Conservation (phyloP, 257 asterid species). For the Voacanga thouarsii region DNA sequence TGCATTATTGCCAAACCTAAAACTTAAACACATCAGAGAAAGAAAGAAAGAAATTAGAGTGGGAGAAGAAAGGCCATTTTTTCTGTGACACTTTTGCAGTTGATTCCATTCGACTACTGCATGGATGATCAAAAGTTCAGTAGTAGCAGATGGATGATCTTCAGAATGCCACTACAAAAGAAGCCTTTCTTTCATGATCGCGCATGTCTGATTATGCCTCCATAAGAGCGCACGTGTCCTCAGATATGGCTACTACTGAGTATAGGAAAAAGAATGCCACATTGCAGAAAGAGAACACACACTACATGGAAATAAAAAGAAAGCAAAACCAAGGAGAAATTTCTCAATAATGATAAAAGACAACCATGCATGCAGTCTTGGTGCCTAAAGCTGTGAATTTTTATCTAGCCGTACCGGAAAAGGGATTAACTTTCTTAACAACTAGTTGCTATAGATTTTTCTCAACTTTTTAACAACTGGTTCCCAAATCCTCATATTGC, state of each 20-base stretch:
- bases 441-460: no score
- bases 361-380: no score
- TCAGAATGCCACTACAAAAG: neutral
- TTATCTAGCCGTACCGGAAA: no score
- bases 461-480: no score
- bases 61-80: neutral
- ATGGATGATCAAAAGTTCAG: neutral
- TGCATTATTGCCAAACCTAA: neutral
- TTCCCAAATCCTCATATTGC: no score
- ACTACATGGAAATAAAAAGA: no score
- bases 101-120: conserved; percentile 4
- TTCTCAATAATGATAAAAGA: no score
- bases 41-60: neutral
- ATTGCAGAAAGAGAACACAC: neutral
- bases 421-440: no score
- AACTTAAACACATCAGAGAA: no score
- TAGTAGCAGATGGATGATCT: neutral
- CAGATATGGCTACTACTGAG: neutral
- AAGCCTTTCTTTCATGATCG: conserved; percentile 5
- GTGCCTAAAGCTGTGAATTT: no score
- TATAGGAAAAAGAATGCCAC: neutral
- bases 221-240: neutral
- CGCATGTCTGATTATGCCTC: conserved; percentile 9
- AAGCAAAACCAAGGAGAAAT: no score
- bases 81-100: neutral